Percentiles rank a stretch among this genome's conserved stretches.
These are phyloP conservation scores for Penicillium sp. DNA, from an alignment of 2,329 filamentous ascomycete genomes.

Conservation along the genomic window DNA sequence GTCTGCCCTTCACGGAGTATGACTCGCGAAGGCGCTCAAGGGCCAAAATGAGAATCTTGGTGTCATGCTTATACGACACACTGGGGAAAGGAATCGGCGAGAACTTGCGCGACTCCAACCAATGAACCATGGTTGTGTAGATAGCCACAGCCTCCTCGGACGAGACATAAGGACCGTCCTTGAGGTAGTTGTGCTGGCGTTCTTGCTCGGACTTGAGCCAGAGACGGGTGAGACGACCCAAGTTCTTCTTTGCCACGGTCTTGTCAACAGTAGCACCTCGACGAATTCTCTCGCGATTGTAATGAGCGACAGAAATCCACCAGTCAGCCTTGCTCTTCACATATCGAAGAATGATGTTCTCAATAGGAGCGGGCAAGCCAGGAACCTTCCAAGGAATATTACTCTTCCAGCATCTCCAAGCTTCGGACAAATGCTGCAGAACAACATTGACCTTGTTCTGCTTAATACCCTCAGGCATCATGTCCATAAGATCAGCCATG, in stretches of 20 bases:
- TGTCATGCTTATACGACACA: constrained; percentile 99
- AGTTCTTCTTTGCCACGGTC: constrained; percentile 98
- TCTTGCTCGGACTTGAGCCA: constrained; percentile 99
- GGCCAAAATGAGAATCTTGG: constrained; percentile 95
- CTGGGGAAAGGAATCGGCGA: constrained; percentile 98
- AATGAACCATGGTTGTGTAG: constrained; percentile 98
- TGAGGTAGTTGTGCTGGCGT: constrained; percentile 98
- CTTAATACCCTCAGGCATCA: constrained; percentile 99
- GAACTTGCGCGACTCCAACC: constrained; percentile 97
- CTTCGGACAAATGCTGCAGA: constrained; percentile 93
- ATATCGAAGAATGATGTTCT: constrained; percentile 97
- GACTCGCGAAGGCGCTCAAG: constrained; percentile 90
- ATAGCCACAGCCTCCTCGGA: constrained; percentile 98
- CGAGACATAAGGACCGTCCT: constrained; percentile 96
- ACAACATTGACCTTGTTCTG: constrained; percentile 99
- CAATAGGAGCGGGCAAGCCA: constrained; percentile 90
- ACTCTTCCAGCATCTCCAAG: constrained; percentile 99
- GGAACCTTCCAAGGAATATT: constrained; percentile 99
- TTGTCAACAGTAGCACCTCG: constrained; percentile 97
- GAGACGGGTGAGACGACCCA: constrained; percentile 87
- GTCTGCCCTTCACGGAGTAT: constrained; percentile 93
- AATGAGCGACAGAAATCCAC: constrained; percentile 99
- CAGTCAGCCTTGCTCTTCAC: constrained; percentile 99
- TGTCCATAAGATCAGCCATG: constrained; percentile 99
- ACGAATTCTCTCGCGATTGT: constrained; percentile 95